Base-by-base conservation (phyloP, 345 rosid genomes). In the Turritis glabra region DNA sequence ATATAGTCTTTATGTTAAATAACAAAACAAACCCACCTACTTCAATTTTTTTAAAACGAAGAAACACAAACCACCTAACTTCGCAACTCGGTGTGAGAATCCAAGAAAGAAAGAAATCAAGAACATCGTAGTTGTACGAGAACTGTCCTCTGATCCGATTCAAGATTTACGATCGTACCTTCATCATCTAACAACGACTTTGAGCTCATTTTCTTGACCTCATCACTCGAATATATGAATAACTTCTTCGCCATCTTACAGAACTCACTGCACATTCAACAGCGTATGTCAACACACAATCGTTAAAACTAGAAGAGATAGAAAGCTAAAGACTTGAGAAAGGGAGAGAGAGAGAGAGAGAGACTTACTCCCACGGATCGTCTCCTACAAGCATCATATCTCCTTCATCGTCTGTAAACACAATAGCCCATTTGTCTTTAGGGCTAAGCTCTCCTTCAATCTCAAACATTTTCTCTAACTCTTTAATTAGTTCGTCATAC, bases 341-440 rank as follows among this genome's bases (percentile, higher is more conserved):
- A 17, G 14, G 10, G 21, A 38, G 15, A 43, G 19, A 17, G 3
- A 53, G 10, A 25, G 2, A 57, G 56, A 48, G 50, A 19, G 43
- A 65, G 25, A 81, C 91, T 85, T 81, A 90, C 96, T 25, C 53
- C 96, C 96, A 90, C 8, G 89, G 96, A 80, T 90, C 87, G 32
- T 88, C 92, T 3, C 92, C 92, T 48, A 82, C 82, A 18, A 90
- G 90, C 96, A 88, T 90, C 87, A 79, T 84, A 61, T 88, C 96
- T 1, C 88, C 96, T 76, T 90, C 91, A n/a, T 90, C 84, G 23
- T 90, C 96, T 1, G 85, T 88, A 69, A 84, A 90, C 67, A 86
- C 85, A 64, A 90, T 77, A 18, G 82, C 77, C 96, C 92, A 90
- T 82, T 81, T 86, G 46, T 80, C 84, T 47, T 60, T 71, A 8